Evolutionary conservation across 164 flowering plant species (phyloP), one percentile per base, ranked within the genome.

Genomic region (Liriodendron chinense): DNA sequence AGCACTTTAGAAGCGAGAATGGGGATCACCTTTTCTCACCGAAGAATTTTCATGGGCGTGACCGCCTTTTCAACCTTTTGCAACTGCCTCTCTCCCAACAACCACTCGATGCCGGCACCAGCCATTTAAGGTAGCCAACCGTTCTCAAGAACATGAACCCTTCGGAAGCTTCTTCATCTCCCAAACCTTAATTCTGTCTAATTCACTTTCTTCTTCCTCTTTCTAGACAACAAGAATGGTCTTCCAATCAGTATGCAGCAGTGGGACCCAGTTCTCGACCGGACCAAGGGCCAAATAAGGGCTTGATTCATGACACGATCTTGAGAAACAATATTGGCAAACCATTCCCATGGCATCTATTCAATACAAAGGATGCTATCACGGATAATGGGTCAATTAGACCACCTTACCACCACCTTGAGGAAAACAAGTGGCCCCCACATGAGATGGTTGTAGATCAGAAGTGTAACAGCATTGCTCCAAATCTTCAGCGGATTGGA

Each of bases 341-440:
- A 69, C n/a, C 70, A n/a, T 53, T 73, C 0, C 53, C 24, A 12
- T 75, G 76, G 2, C 74, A 72, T 50, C 62, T 78, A 12, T 72
- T 56, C 28, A 72, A 76, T 74, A 23, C 43, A 7, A 74, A 74
- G 47, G 65, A 70, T 14, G 76, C 73, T 10, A 26, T 75, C 10
- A 67, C 47, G 28, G 49, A 74, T 7, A 74, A 75, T 71, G 80
- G 74, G 63, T 81, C 85, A 12, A 69, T 80, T 49, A 81, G 78
- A 47, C 76, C 83, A 1, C 74, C 83, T 1, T 71, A 77, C 75
- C 76, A 73, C 47, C 79, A 80, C 76, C 79, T 80, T 5, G 88
- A 83, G 72, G 85, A 83, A 57, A 80, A 82, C 76, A 79, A 65
- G 75, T 83, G 86, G 89, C 84, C 84, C 49, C 81, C 84, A 1